phyloP scores from a whole-genome alignment of 371 early-diverging fungal genomes.

The Lichtheimia hyalospora region DNA sequence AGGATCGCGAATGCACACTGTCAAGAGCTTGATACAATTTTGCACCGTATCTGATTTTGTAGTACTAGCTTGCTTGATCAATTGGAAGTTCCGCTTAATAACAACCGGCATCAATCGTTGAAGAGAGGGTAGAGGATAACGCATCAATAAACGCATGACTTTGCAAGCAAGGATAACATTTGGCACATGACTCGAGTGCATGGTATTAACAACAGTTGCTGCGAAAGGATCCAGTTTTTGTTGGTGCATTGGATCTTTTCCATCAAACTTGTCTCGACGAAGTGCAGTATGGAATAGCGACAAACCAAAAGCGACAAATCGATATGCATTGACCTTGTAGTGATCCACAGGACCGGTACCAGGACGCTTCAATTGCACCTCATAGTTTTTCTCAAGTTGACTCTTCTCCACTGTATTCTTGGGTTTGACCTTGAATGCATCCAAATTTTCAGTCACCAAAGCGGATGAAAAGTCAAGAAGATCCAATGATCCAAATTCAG shows the following conservation, averaged over 20 bases:
- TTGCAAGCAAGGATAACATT: slow-evolving; percentile 71
- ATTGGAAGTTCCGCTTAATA: slow-evolving; percentile 72
- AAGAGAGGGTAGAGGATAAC: slow-evolving; percentile 71
- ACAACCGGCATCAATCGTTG: slow-evolving; percentile 66
- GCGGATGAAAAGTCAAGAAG: slow-evolving; percentile 81
- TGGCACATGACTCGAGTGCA: slow-evolving; percentile 77
- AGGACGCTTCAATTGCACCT: slow-evolving; percentile 72
- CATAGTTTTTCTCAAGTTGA: slow-evolving; percentile 62
- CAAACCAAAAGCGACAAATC: slow-evolving; percentile 93
- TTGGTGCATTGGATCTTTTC: slow-evolving; percentile 51
- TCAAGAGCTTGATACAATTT: slow-evolving; percentile 77
- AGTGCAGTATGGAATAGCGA: slow-evolving; percentile 69
- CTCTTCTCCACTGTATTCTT: slow-evolving; percentile 49
- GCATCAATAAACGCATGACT: slow-evolving; percentile 66
- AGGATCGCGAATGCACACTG: slow-evolving; percentile 70
- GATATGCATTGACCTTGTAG: slow-evolving; percentile 78
- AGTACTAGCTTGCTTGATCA: slow-evolving; percentile 66
- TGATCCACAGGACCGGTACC: slow-evolving; percentile 54
- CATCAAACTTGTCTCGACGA: slow-evolving; percentile 67
- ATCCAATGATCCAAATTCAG: slow-evolving; percentile 62
- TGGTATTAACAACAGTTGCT: slow-evolving; percentile 73
- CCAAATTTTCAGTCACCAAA: slow-evolving; percentile 81
- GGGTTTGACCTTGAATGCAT: slow-evolving; percentile 48
- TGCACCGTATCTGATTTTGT: slow-evolving; percentile 78
- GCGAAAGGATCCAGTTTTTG: slow-evolving; percentile 80